A percentile compares a stretch with the other conserved stretches of the same genome.
These are phyloP conservation scores for Sophora flavescens DNA, from an alignment of 306 rosid species.

Conservation along the genomic window DNA sequence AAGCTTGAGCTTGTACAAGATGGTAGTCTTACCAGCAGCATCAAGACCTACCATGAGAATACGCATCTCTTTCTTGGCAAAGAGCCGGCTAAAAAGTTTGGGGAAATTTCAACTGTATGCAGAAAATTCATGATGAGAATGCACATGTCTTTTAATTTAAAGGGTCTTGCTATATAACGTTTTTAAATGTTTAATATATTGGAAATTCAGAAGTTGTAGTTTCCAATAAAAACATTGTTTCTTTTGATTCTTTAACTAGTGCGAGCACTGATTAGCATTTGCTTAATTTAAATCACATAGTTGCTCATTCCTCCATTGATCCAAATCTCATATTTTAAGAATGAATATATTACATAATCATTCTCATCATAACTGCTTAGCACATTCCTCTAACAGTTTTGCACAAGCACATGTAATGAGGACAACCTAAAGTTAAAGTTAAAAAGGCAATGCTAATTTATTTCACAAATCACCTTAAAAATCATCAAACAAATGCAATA, in stretches of 20 bases:
- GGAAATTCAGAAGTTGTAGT: too few species aligned
- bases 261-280: too few species aligned
- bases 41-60: constrained; percentile 57
- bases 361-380: background rate
- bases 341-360: background rate
- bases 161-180: too few species aligned
- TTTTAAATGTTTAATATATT: too few species aligned
- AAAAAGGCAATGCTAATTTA: background rate
- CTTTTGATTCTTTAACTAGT: too few species aligned
- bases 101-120: constrained; percentile 57
- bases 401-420: background rate
- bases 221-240: too few species aligned
- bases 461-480: constrained; percentile 7
- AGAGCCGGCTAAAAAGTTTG: constrained; percentile 78
- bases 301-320: constrained; percentile 3
- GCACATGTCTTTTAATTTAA: background rate
- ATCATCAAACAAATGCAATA: background rate
- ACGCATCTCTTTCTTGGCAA: constrained; percentile 78
- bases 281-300: constrained; percentile 1
- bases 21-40: constrained; percentile 75
- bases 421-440: background rate
- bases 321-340: constrained; percentile 26
- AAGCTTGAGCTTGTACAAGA: constrained; percentile 77
- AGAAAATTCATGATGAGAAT: constrained; percentile 13
- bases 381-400: background rate